These are phyloP conservation scores for Aspergillus bridgeri DNA, from an alignment of 495 filamentous ascomycete genomes.

Conservation along the genomic window DNA sequence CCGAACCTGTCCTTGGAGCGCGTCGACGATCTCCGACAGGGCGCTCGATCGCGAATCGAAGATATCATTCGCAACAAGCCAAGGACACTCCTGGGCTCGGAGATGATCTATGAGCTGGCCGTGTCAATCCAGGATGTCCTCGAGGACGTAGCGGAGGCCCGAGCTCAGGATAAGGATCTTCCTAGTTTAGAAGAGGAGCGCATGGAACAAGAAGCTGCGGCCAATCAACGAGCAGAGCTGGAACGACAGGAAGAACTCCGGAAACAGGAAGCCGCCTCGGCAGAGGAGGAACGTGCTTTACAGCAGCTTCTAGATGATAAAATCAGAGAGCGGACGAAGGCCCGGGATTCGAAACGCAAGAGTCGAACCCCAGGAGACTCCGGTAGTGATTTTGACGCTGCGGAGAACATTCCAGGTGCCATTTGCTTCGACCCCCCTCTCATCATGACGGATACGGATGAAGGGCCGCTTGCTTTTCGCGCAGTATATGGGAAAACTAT, in stretches of 20 bases:
- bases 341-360: constrained; percentile 34
- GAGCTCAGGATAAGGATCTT: constrained; percentile 65
- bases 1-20: constrained; percentile 69
- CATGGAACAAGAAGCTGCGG: constrained; percentile 61
- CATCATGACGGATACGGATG: constrained; percentile 54
- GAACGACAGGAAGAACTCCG: constrained; percentile 50
- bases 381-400: constrained; percentile 26
- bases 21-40: constrained; percentile 59
- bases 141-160: constrained; percentile 76
- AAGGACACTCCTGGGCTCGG: constrained; percentile 67
- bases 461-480: constrained; percentile 56
- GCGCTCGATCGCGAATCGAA: constrained; percentile 62
- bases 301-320: constrained; percentile 76
- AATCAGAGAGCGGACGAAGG: constrained; percentile 49
- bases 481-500: constrained; percentile 61
- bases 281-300: constrained; percentile 72
- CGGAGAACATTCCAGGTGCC: constrained; percentile 40
- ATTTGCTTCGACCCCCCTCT: constrained; percentile 71
- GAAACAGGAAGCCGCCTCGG: constrained; percentile 52
- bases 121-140: constrained; percentile 80
- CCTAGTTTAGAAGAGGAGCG: constrained; percentile 90
- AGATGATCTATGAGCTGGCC: constrained; percentile 89
- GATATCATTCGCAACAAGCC: constrained; percentile 67
- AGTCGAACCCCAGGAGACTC: constrained; percentile 38
- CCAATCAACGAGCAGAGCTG: constrained; percentile 50